Base-by-base conservation (phyloP, 225 moss, liverwort and hornwort species). In the Pseudisothecium myosuroides region DNA sequence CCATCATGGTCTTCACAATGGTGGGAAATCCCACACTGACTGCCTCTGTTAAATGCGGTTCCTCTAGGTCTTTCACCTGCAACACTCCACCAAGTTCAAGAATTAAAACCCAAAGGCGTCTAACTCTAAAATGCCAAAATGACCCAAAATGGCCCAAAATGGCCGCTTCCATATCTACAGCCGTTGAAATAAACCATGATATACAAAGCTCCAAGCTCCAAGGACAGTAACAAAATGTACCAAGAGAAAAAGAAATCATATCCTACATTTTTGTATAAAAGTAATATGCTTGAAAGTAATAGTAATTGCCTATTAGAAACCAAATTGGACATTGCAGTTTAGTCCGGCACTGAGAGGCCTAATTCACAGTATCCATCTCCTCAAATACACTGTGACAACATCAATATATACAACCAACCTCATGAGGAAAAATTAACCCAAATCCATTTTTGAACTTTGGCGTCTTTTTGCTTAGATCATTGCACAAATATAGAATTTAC, bases 1-100 rank as follows among this genome's bases (percentile, higher is more conserved):
- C 99, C 91, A 99, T 94, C 92, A 93, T 92, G 60, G 99, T 96
- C 92, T 97, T 99, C 69, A 99, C 99, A 86, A 99, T 99, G 43
- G 97, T 93, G 36, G 97, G 99, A 66, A 97, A 94, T 23, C 92
- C 92, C 67, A 96, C 92, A 89, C 87, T 94, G 29, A 89, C 88
- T 65, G 93, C 93, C 76, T 89, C 92, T 75, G 96, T 88, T 39
- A 99, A 90, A 86, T 92, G 83, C 58, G 97, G 97, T 65, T 99
- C 97, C 50, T 97, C 95, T 34, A 99, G 81, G 62, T 92, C 85
- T 63, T 92, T 95, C 65, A 96, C 97, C 97, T 96, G 91, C 81
- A 90, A 85, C 47, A 89, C 50, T 85, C 54, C 60, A 45, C 36
- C 58, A 89, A 49, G 14, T 56, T 89, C 64, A 75, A 60, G 31